Conservation (phyloP, 257 asterid species). For the Hygrophila difformis region DNA sequence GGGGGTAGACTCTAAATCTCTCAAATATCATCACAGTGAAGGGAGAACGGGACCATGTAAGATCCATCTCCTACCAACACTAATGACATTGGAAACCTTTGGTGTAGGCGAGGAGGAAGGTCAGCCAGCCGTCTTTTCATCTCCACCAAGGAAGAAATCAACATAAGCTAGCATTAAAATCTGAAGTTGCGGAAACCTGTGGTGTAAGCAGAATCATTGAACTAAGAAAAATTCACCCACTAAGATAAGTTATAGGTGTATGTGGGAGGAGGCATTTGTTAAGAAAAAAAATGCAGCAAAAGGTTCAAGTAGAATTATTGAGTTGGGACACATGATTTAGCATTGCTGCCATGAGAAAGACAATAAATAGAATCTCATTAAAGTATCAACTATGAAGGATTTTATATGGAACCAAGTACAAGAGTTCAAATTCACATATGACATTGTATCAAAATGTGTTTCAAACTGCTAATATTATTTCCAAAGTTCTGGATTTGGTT, state of each 20-base stretch:
- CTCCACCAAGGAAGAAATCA: slow-evolving; percentile 95
- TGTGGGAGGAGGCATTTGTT: too few relatives aligned
- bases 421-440: too few relatives aligned
- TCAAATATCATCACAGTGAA: slow-evolving; percentile 68
- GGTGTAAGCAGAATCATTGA: slow-evolving; percentile 11
- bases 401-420: too few relatives aligned
- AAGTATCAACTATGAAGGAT: too few relatives aligned
- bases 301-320: neutral
- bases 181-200: slow-evolving; percentile 87
- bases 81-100: slow-evolving; percentile 70
- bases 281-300: too few relatives aligned
- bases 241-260: too few relatives aligned
- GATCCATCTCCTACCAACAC: slow-evolving; percentile 91
- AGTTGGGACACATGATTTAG: neutral
- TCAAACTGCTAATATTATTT: too few relatives aligned
- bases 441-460: too few relatives aligned
- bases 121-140: slow-evolving; percentile 75
- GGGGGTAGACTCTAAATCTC: too few relatives aligned
- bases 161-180: slow-evolving; percentile 78
- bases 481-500: too few relatives aligned
- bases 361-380: too few relatives aligned
- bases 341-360: too few relatives aligned
- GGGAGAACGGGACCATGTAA: slow-evolving; percentile 82
- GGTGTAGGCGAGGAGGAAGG: slow-evolving; percentile 81
- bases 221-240: slow-evolving; percentile 9